Base-by-base conservation (phyloP, 257 asterid species). In the Henckelia pumila region DNA sequence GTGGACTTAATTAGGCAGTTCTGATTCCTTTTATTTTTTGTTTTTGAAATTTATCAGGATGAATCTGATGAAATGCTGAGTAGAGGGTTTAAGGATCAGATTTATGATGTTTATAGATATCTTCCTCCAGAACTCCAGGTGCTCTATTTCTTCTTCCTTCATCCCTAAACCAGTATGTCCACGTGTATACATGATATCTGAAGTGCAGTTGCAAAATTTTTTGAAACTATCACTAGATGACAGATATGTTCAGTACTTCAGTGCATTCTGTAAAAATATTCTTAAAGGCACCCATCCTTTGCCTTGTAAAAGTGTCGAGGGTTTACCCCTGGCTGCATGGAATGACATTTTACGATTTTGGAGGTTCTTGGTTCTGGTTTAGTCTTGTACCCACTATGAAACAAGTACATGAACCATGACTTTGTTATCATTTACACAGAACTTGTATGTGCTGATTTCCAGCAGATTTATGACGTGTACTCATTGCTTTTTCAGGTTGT, bases 91-190 rank as follows among this genome's bases (percentile, higher is more conserved):
- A 93, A 93, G 88, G 99, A 93, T 80, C 97, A 93, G 79, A 93
- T 93, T 69, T 90, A 93, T 78, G 97, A 93, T 81, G 99, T 93
- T 59, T 93, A 93, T 77, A 80, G 99, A 84, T 90, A 93, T 79
- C 99, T 93, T 79, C 99, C 99, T n/a, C 97, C 97, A 28, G 96
- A 88, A 65, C 98, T 93, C 72, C 97, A 93, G 96, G 97, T 85
- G 61, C 63, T 22, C 25, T 20, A 60, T 59, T 63, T 62, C 59
- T 64, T 22, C 62, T 11, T 33, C 33, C 21, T 9, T 17, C 26
- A 29, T 0, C n/a, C 20, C 20, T 0, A 47, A 16, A 47, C 19
- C 19, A 47, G 14, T 8, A 0, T 10, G 8, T 44, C 44, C 30
- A 8, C 44, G 62, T 7, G 11, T 26, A 16, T 32, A 66, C 29